Evolutionary conservation across 306 rosid species (phyloP).

Genomic region (Cucumis melo): DNA sequence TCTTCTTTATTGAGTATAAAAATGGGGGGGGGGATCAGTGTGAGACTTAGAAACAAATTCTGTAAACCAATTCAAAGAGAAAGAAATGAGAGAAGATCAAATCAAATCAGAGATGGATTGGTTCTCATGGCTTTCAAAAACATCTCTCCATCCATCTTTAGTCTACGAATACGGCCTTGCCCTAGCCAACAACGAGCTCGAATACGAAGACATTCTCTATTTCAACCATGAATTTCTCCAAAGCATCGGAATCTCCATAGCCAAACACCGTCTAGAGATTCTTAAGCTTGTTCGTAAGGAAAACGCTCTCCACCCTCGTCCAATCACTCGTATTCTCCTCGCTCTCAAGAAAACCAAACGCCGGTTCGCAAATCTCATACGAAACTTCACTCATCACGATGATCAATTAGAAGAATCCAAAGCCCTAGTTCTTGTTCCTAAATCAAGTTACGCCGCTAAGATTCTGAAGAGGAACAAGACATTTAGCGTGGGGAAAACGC

Average conservation of each 20-base stretch:
- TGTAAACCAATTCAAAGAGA: too few relatives aligned
- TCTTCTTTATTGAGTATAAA: too few relatives aligned
- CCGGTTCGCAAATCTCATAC: constrained; percentile 31
- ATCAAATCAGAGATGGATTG: constrained; percentile 49
- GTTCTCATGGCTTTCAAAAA: constrained; percentile 86
- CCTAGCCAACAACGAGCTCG: constrained; percentile 78
- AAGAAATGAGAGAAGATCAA: too few relatives aligned
- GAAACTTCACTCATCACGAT: constrained; percentile 9
- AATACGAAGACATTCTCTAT: constrained; percentile 62
- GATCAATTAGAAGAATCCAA: constrained; percentile 21
- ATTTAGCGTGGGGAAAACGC: constrained; percentile 25
- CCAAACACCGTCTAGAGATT: constrained; percentile 87
- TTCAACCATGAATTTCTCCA: constrained; percentile 94
- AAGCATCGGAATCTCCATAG: constrained; percentile 95
- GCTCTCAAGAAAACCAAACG: constrained; percentile 63
- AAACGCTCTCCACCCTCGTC: constrained; percentile 21
- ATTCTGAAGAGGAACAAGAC: constrained; percentile 48
- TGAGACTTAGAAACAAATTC: too few relatives aligned
- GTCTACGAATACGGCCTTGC: constrained; percentile 77
- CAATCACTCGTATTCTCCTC: constrained; percentile 34
- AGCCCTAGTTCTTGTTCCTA: constrained; percentile 67
- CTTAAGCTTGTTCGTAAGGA: constrained; percentile 60
- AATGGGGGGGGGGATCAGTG: too few relatives aligned
- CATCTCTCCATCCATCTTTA: constrained; percentile 58
- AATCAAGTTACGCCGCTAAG: constrained; percentile 30